phyloP scores from a whole-genome alignment of 2,329 filamentous ascomycete species.

The Orbilia quercus region DNA sequence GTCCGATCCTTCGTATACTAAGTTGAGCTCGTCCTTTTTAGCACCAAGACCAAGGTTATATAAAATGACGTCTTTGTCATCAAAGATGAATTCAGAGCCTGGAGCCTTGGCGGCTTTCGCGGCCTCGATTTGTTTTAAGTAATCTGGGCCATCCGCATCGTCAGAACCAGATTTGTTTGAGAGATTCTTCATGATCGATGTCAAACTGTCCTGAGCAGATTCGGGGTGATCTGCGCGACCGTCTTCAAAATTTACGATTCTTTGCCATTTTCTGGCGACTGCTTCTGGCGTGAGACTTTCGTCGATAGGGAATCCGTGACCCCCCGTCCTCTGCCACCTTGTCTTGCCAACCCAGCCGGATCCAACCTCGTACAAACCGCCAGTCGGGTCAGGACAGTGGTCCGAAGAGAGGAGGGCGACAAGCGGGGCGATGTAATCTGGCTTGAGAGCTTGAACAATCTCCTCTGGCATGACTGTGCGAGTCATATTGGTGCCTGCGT shows the following conservation, averaged over 20 bases:
- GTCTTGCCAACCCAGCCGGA: conserved; percentile 93
- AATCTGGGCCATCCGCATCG: conserved; percentile 68
- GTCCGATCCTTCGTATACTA: conserved; percentile 90
- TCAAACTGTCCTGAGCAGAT: conserved; percentile 78
- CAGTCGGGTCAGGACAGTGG: conserved; percentile 85
- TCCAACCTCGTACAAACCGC: conserved; percentile 91
- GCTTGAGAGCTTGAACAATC: conserved; percentile 98
- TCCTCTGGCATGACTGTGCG: conserved; percentile 94
- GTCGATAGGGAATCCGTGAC: conserved; percentile 90
- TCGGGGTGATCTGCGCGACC: conserved; percentile 87
- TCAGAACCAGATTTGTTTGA: conserved; percentile 73
- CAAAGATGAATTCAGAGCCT: conserved; percentile 82
- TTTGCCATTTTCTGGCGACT: conserved; percentile 78
- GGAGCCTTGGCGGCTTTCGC: conserved; percentile 77
- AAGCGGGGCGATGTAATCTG: conserved; percentile 94
- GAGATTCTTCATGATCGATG: conserved; percentile 86
- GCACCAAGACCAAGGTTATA: conserved; percentile 96
- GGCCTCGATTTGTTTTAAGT: conserved; percentile 78
- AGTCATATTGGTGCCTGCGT: conserved; percentile 96
- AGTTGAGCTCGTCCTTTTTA: conserved; percentile 85
- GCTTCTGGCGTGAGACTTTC: conserved; percentile 84
- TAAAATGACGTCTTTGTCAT: conserved; percentile 87
- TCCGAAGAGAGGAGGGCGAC: conserved; percentile 88
- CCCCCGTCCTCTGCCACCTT: conserved; percentile 91
- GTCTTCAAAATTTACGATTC: conserved; percentile 87